Conservation (phyloP, 1,139 yeast genomes). For the Hansenula sp. region DNA sequence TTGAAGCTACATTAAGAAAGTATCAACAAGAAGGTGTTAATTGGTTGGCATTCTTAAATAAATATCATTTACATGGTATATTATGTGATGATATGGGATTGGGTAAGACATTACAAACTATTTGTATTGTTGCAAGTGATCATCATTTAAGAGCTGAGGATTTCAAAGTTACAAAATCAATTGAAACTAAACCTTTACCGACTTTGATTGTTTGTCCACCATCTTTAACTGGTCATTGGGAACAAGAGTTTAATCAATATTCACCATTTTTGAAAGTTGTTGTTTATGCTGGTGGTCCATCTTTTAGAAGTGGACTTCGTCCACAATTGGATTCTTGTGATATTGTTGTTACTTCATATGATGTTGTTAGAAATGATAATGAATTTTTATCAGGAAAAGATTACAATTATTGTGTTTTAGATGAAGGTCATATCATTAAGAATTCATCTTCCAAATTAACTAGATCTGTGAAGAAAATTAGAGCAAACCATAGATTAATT, state of each 20-base stretch:
- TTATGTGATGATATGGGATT: slow-evolving; percentile 99
- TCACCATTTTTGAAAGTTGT: slow-evolving; percentile 82
- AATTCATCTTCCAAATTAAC: slow-evolving; percentile 87
- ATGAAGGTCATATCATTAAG: slow-evolving; percentile 97
- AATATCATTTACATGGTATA: slow-evolving; percentile 93
- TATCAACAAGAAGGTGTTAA: slow-evolving; percentile 99
- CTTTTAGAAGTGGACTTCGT: slow-evolving; percentile 58
- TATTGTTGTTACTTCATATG: slow-evolving; percentile 91
- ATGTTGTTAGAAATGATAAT: slow-evolving; percentile 90
- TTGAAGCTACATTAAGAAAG: slow-evolving; percentile 87
- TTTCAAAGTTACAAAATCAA: slow-evolving; percentile 50
- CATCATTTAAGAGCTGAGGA: slow-evolving; percentile 81
- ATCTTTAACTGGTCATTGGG: slow-evolving; percentile 98
- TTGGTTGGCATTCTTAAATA: slow-evolving; percentile 94
- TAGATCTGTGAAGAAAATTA: slow-evolving; percentile 75
- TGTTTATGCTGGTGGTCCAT: slow-evolving; percentile 91
- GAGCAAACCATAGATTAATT: slow-evolving; percentile 85
- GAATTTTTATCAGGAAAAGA: slow-evolving; percentile 55
- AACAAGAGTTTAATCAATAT: slow-evolving; percentile 86
- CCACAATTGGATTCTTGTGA: slow-evolving; percentile 56
- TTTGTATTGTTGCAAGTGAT: slow-evolving; percentile 95
- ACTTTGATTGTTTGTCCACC: slow-evolving; percentile 94
- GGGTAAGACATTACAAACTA: slow-evolving; percentile 95
- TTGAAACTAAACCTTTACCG: slow-evolving; percentile 75
- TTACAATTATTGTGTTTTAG: slow-evolving; percentile 92